phyloP scores from a whole-genome alignment of 2,329 filamentous ascomycete species.

The Aspergillus oerlinghausenensis region DNA sequence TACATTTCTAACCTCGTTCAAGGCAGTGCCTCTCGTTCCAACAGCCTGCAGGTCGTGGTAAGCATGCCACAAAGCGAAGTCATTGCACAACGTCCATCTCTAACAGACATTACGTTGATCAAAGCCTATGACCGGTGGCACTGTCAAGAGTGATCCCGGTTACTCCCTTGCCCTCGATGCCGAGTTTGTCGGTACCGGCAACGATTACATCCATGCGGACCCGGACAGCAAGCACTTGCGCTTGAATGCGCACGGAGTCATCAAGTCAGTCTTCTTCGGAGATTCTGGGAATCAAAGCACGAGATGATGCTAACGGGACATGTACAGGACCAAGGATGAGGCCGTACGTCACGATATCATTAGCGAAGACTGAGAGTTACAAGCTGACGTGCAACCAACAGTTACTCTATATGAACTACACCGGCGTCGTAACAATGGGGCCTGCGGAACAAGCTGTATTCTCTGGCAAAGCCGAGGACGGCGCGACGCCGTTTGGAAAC shows the following conservation, averaged over 20 bases:
- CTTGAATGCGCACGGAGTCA: conserved; percentile 36
- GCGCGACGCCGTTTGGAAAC: conserved; percentile 36
- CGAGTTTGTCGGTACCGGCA: conserved; percentile 33
- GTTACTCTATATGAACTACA: conserved; percentile 40
- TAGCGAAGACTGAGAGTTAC: not conserved
- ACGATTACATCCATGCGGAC: conserved; percentile 42
- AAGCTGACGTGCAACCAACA: conserved; percentile 7
- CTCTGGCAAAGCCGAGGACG: conserved; percentile 25
- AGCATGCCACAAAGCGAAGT: conserved; percentile 1
- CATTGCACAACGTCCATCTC: not conserved
- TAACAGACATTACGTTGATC: conserved; percentile 1
- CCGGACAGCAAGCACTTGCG: conserved; percentile 36
- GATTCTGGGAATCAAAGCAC: not conserved
- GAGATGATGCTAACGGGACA: not conserved
- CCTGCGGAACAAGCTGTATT: conserved; percentile 32
- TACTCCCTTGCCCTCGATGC: conserved; percentile 37
- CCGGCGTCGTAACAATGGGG: conserved; percentile 34
- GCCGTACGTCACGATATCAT: conserved; percentile 20
- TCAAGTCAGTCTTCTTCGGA: conserved; percentile 29
- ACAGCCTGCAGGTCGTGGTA: conserved; percentile 35
- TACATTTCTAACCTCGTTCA: conserved; percentile 1
- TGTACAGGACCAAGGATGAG: conserved; percentile 27
- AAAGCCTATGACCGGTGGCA: conserved; percentile 37
- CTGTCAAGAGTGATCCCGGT: conserved; percentile 30
- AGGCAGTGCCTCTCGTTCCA: conserved; percentile 36